Percentiles rank a stretch among this genome's conserved stretches.
Conservation (phyloP, 768 basidiomycete genomes). For the Phlebiopsis flavidoalba region DNA sequence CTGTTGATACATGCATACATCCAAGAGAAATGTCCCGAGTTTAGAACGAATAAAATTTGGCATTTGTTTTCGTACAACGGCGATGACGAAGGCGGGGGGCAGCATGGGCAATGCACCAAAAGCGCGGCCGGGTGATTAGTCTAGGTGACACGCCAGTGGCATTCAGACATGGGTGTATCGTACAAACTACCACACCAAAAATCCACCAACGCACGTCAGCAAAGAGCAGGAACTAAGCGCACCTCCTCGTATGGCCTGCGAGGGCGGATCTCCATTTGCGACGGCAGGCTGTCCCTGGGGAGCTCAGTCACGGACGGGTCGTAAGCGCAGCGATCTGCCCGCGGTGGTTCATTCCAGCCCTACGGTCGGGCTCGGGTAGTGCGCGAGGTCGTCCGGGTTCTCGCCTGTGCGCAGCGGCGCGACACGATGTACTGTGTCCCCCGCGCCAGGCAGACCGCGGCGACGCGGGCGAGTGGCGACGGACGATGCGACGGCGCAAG, state of each 20-base stretch:
- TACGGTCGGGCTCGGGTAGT: slow-evolving; percentile 52
- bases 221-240: slow-evolving; percentile 17
- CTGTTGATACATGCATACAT: not conserved
- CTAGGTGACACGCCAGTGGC: not conserved
- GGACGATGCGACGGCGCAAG: not conserved
- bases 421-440: slow-evolving; percentile 51
- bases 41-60: not conserved
- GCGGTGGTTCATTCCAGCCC: slow-evolving; percentile 53
- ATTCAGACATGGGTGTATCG: not conserved
- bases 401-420: slow-evolving; percentile 49
- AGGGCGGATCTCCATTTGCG: slow-evolving; percentile 48
- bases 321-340: slow-evolving; percentile 39
- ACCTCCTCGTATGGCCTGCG: slow-evolving; percentile 52
- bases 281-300: slow-evolving; percentile 57
- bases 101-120: not conserved
- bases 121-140: not conserved
- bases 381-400: slow-evolving; percentile 56
- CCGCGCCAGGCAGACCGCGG: slow-evolving; percentile 26
- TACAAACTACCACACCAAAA: not conserved
- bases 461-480: not conserved
- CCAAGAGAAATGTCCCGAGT: not conserved
- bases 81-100: not conserved
- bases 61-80: not conserved
- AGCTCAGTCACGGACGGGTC: slow-evolving; percentile 47
- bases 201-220: not conserved